Evolutionary conservation across 805 yeast genomes (phyloP), one percentile per base, ranked within the genome.

Genomic region (Candida rishiriensis): DNA sequence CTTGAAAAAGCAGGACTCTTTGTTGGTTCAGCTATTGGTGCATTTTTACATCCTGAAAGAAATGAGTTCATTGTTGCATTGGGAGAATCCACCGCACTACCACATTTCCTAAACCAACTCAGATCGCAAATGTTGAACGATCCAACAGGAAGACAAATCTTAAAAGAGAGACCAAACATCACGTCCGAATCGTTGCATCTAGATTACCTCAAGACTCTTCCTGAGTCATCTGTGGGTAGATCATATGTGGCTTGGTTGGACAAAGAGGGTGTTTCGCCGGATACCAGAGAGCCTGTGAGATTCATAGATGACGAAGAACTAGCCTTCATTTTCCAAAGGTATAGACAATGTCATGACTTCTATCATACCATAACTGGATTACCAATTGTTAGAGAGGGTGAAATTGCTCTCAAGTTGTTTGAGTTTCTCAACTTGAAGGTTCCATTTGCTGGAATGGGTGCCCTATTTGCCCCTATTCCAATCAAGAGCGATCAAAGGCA

Each of bases 321-420:
- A 52, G 97, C 97, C 1, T 93, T 84, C 59, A 84, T 91, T n/a
- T 88, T 82, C 71, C 95, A 88, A 62, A 71, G 99, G 55, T 93
- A 91, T 61, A 77, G 99, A 42, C 98, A 93, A 61, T 90, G 97
- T 60, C 99, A 93, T 59, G 99, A 93, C 60, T 93, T 93, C 58
- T 91, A 89, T 60, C 99, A 93, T 60, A 87, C 98, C 1, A 73
- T 93, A 28, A 85, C 95, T 0, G 91, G 95, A 13, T 72, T 88
- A 40, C 98, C 98, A 0, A 86, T 90, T 38, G 83, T 86, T 36
- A 78, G 93, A 51, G 98, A 93, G 59, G 99, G 99, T n/a, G 99
- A 93, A 60, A 83, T 93, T 42, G 88, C 97, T 0, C 84, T 93
- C 15, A 93, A 93, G 64, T 85, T 89, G 11, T 81, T 93, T 54